Conservation (phyloP, 352 stramenopile genomes). For the Phytophthora lateralis region DNA sequence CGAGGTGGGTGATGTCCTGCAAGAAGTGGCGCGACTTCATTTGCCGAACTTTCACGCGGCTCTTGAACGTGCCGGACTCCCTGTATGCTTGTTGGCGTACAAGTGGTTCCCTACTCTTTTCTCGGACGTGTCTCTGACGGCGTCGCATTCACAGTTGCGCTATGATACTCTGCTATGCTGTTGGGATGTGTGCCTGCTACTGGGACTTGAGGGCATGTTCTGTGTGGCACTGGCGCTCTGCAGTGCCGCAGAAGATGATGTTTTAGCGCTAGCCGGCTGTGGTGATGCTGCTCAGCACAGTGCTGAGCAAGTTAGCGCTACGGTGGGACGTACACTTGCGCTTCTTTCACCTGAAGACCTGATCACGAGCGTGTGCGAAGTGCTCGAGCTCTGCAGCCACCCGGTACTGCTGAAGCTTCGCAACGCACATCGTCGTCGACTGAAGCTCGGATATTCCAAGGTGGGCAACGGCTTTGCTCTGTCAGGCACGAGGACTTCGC, state of each 20-base stretch:
- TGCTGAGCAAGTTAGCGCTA: constrained; percentile 68
- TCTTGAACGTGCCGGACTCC: constrained; percentile 64
- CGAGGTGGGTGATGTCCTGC: constrained; percentile 71
- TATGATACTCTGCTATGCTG: constrained; percentile 78
- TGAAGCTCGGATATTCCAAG: constrained; percentile 57
- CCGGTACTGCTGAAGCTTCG: constrained; percentile 79
- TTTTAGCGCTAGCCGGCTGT: constrained; percentile 44
- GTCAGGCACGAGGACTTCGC: constrained; percentile 3
- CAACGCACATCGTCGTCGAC: constrained; percentile 68
- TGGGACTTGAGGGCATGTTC: constrained; percentile 85
- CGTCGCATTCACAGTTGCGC: constrained; percentile 71
- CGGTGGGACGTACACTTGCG: constrained; percentile 60
- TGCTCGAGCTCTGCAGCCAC: constrained; percentile 77
- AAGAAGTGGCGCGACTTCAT: constrained; percentile 76
- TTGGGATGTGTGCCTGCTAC: constrained; percentile 83
- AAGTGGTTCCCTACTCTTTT: constrained; percentile 91
- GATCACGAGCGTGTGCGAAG: constrained; percentile 78
- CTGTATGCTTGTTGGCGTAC: constrained; percentile 83
- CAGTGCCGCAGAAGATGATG: constrained; percentile 59
- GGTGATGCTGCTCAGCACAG: constrained; percentile 36
- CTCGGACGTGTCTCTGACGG: constrained; percentile 80
- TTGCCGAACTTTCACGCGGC: constrained; percentile 61
- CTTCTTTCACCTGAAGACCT: constrained; percentile 63
- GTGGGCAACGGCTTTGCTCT: constrained; percentile 29
- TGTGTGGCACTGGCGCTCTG: constrained; percentile 74